Percentiles rank a stretch among this genome's conserved stretches.
Conservation (phyloP, 179 eudicot genomes). For the Gypsophila paniculata region DNA sequence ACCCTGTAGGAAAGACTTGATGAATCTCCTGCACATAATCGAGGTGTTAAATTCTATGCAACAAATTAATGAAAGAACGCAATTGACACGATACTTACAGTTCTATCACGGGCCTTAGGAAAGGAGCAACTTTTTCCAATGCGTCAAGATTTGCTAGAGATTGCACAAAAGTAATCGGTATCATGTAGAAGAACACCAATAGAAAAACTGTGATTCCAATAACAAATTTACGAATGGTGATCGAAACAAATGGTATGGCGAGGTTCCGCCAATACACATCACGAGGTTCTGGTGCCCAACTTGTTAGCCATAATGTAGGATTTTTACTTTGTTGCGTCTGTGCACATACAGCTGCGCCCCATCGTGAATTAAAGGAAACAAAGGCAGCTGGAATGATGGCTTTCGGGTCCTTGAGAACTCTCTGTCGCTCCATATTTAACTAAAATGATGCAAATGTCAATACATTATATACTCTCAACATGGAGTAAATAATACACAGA, state of each 20-base stretch:
- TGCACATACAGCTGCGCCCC: conserved; percentile 96
- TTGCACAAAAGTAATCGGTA: conserved; percentile 95
- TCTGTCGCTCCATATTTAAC: conserved; percentile 74
- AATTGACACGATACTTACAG: conserved; percentile 48
- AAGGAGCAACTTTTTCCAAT: conserved; percentile 74
- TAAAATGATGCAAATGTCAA: conserved; percentile 21
- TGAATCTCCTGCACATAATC: conserved; percentile 55
- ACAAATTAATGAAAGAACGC: neutral
- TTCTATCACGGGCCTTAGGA: conserved; percentile 68
- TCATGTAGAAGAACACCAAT: conserved; percentile 88
- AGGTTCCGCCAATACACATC: conserved; percentile 84
- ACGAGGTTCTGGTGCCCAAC: conserved; percentile 94
- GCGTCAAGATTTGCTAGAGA: conserved; percentile 93
- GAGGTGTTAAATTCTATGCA: neutral
- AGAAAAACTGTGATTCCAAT: conserved; percentile 63
- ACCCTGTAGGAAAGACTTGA: conserved; percentile 91
- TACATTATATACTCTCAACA: neutral
- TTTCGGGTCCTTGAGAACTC: conserved; percentile 61
- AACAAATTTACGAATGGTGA: conserved; percentile 60
- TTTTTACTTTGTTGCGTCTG: conserved; percentile 84
- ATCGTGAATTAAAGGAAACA: conserved; percentile 78
- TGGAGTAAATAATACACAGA: neutral
- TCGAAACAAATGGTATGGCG: conserved; percentile 73
- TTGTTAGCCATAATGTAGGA: conserved; percentile 72
- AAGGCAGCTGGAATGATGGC: conserved; percentile 61